A percentile compares a stretch with the other conserved stretches of the same genome.
phyloP scores from a whole-genome alignment of 2,329 filamentous ascomycete genomes.

The Chaetomiaceae sp. region DNA sequence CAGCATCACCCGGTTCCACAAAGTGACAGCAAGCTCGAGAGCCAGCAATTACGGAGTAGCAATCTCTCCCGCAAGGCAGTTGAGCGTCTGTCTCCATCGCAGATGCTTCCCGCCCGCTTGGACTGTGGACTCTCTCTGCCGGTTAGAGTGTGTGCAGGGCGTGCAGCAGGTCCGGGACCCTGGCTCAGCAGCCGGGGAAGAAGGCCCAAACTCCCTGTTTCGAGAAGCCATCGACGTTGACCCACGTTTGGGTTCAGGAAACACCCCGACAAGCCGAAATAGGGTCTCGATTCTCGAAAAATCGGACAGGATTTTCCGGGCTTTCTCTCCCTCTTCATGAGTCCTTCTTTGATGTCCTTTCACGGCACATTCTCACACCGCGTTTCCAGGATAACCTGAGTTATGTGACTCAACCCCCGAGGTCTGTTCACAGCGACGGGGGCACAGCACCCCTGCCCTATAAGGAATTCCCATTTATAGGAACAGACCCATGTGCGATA shows the following conservation, averaged over 20 bases:
- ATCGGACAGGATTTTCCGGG: background rate
- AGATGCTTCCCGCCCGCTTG: too few species aligned
- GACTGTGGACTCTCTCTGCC: too few species aligned
- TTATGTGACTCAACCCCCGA: background rate
- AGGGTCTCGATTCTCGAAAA: background rate
- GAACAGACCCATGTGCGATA: background rate
- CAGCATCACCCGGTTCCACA: slow-evolving; percentile 14
- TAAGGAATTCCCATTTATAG: slow-evolving; percentile 13
- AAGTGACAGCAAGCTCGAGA: slow-evolving; percentile 6
- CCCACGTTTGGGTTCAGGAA: too few species aligned
- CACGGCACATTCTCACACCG: background rate
- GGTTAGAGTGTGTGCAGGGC: too few species aligned
- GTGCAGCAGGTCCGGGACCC: too few species aligned
- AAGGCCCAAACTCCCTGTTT: too few species aligned
- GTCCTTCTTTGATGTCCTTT: background rate
- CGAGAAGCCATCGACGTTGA: too few species aligned
- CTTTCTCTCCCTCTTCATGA: background rate
- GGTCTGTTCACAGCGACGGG: background rate
- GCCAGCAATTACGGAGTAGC: too few species aligned
- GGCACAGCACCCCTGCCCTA: slow-evolving; percentile 6
- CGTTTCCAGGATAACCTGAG: too few species aligned
- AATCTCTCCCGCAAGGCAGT: background rate
- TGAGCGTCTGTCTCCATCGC: too few species aligned
- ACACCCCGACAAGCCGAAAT: too few species aligned
- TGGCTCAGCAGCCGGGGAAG: too few species aligned